A percentile compares a stretch with the other conserved stretches of the same genome.
phyloP scores from a whole-genome alignment of 805 yeast species.

The Saturnispora quitensis region DNA sequence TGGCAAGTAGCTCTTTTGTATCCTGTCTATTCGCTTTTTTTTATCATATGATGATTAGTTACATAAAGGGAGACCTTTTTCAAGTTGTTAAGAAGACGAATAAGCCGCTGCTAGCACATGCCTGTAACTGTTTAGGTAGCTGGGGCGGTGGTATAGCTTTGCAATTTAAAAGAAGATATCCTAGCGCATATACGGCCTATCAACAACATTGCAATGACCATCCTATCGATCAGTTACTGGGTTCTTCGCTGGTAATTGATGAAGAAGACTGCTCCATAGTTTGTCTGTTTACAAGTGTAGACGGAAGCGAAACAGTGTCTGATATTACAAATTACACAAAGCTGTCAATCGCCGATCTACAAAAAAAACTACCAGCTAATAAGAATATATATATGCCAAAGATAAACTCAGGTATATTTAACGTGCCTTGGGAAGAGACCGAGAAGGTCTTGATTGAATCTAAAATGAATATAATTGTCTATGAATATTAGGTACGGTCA shows the following conservation, averaged over 20 bases:
- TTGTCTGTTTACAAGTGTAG: slow-evolving; percentile 65
- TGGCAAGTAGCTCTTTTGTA: neutral
- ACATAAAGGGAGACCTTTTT: slow-evolving; percentile 54
- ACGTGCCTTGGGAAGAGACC: slow-evolving; percentile 70
- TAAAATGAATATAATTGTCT: slow-evolving; percentile 36
- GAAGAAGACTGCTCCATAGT: slow-evolving; percentile 37
- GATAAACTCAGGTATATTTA: slow-evolving; percentile 74
- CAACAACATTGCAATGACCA: slow-evolving; percentile 31
- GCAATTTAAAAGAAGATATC: slow-evolving; percentile 44
- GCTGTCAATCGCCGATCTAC: slow-evolving; percentile 39
- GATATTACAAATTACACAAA: slow-evolving; percentile 46
- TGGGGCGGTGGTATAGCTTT: slow-evolving; percentile 87
- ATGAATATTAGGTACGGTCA: slow-evolving; percentile 27
- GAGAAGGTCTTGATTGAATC: slow-evolving; percentile 38
- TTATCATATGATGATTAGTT: slow-evolving; percentile 23
- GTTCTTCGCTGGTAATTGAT: slow-evolving; percentile 42
- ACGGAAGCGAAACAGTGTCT: slow-evolving; percentile 30
- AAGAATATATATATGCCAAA: slow-evolving; percentile 51
- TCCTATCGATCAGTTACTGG: slow-evolving; percentile 34
- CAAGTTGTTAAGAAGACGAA: slow-evolving; percentile 15
- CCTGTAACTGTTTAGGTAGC: slow-evolving; percentile 68
- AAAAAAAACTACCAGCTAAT: slow-evolving; percentile 27
- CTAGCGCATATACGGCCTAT: slow-evolving; percentile 46
- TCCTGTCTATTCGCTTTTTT: neutral
- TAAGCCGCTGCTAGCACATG: slow-evolving; percentile 50